phyloP scores from a whole-genome alignment of 495 filamentous ascomycete genomes.

The Parathielavia appendiculata region DNA sequence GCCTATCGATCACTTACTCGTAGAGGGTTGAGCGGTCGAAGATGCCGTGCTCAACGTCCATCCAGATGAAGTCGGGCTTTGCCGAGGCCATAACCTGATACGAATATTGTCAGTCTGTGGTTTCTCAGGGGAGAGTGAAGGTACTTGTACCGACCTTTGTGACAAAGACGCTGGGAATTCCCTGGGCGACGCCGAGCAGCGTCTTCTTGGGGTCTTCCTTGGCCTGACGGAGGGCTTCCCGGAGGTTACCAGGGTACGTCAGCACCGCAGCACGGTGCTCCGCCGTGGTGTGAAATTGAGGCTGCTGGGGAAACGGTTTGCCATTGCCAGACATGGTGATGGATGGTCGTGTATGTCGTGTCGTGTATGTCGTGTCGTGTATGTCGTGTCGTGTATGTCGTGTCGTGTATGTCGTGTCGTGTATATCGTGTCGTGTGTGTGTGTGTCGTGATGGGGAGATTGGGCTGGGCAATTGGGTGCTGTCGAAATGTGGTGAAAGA shows the following conservation, averaged over 20 bases:
- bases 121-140: too few relatives aligned
- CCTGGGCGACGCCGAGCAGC: conserved; percentile 7
- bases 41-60: conserved; percentile 6
- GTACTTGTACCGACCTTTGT: neutral
- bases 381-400: neutral
- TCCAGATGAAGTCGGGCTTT: conserved; percentile 7
- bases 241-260: conserved; percentile 17
- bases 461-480: too few relatives aligned
- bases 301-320: conserved; percentile 11
- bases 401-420: neutral
- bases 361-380: too few relatives aligned
- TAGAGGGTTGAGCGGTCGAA: conserved; percentile 9
- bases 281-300: conserved; percentile 14
- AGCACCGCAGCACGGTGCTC: conserved; percentile 14
- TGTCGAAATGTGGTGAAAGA: too few relatives aligned
- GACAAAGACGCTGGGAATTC: conserved; percentile 8
- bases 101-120: neutral
- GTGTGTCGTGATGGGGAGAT: too few relatives aligned
- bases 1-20: neutral
- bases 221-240: conserved; percentile 6
- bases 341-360: too few relatives aligned
- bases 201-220: conserved; percentile 8
- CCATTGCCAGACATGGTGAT: conserved; percentile 8
- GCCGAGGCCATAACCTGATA: conserved; percentile 3
- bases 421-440: too few relatives aligned